phyloP scores from a whole-genome alignment of 306 rosid genomes.

The Spatholobus suberectus region DNA sequence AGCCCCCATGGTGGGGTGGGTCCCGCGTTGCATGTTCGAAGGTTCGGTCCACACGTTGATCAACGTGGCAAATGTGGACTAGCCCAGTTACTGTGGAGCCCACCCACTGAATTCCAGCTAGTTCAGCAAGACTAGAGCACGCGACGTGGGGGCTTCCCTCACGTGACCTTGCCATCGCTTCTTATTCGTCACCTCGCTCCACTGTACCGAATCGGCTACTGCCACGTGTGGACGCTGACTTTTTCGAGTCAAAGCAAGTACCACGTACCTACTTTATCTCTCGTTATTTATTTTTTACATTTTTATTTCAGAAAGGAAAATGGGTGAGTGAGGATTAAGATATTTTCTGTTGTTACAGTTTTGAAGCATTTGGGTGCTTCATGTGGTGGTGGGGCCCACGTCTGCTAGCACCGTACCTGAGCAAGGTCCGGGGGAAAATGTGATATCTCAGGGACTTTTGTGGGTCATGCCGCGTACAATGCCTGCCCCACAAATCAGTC shows the following conservation, averaged over 20 bases:
- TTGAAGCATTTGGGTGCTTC: constrained; percentile 29
- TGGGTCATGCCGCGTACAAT: constrained; percentile 40
- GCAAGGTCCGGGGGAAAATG: constrained; percentile 37
- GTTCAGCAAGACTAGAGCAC: constrained; percentile 29
- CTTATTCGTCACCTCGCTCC: constrained; percentile 18
- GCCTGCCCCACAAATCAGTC: constrained; percentile 47
- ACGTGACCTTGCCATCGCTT: constrained; percentile 56
- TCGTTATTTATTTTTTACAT: background rate
- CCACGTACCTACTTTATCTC: background rate
- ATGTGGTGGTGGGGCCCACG: constrained; percentile 42
- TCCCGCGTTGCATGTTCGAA: constrained; percentile 55
- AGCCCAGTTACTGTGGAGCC: constrained; percentile 47
- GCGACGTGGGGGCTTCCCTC: constrained; percentile 59
- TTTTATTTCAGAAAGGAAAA: background rate
- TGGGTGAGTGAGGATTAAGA: constrained; percentile 1
- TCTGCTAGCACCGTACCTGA: constrained; percentile 40
- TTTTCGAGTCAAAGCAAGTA: constrained; percentile 34
- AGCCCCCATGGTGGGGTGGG: constrained; percentile 49
- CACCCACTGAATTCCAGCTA: constrained; percentile 47
- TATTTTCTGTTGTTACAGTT: constrained; percentile 4
- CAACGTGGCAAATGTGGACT: constrained; percentile 54
- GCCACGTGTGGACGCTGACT: constrained; percentile 52
- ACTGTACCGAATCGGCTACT: background rate
- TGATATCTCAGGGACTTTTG: constrained; percentile 42
- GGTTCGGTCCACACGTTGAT: constrained; percentile 51